Percentiles rank a stretch among this genome's conserved stretches.
Conservation (phyloP, 441 rosid species). For the Populus trichocarpa region DNA sequence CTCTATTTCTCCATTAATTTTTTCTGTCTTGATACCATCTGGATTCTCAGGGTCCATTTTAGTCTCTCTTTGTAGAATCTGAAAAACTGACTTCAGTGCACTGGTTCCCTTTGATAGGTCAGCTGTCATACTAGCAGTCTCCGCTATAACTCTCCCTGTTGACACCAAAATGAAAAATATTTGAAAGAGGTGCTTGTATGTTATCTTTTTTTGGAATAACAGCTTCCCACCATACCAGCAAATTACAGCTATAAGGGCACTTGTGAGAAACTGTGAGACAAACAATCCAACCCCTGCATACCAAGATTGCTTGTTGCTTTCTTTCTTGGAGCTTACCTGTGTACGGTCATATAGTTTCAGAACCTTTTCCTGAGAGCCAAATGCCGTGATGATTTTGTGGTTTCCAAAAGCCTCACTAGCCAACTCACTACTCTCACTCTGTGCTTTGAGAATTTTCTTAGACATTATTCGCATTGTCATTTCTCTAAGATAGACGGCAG, state of each 20-base stretch:
- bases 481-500: background rate
- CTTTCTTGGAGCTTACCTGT: constrained; percentile 14
- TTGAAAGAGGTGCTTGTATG: constrained; percentile 16
- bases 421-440: constrained; percentile 6
- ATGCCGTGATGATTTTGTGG: constrained; percentile 13
- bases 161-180: constrained; percentile 18
- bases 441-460: constrained; percentile 5
- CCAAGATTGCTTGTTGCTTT: constrained; percentile 7
- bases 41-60: constrained; percentile 19
- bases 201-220: background rate
- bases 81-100: constrained; percentile 14
- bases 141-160: constrained; percentile 21
- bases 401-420: constrained; percentile 14
- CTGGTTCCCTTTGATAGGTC: constrained; percentile 23
- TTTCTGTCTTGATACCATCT: constrained; percentile 2
- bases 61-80: constrained; percentile 9
- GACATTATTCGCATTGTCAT: constrained; percentile 9
- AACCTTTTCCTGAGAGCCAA: constrained; percentile 6
- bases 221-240: constrained; percentile 11
- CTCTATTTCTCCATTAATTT: constrained; percentile 17
- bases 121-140: constrained; percentile 27
- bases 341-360: constrained; percentile 6
- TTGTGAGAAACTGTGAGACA: background rate
- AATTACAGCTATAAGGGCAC: background rate
- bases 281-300: constrained; percentile 9